Evolutionary conservation across 306 rosid species (phyloP).

Genomic region (Cicer bijugum): DNA sequence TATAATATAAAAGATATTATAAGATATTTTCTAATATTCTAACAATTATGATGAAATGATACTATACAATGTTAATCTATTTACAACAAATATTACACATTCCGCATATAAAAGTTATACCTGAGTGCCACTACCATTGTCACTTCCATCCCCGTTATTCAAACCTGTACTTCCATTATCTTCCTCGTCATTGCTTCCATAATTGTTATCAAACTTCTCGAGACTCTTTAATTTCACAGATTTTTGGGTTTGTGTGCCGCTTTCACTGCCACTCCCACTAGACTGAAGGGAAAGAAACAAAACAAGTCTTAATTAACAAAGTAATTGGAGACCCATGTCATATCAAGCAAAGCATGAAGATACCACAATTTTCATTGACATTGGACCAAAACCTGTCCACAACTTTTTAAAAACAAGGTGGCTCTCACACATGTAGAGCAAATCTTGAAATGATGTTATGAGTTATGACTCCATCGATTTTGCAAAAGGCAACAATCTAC

Average conservation of each 20-base stretch:
- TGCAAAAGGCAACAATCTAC: slow-evolving; percentile 34
- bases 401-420: background rate
- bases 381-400: slow-evolving; percentile 16
- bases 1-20: too few relatives aligned
- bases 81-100: slow-evolving; percentile 19
- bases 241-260: slow-evolving; percentile 80
- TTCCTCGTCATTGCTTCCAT: slow-evolving; percentile 76
- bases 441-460: slow-evolving; percentile 14
- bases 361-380: slow-evolving; percentile 15
- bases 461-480: background rate
- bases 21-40: too few relatives aligned
- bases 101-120: slow-evolving; percentile 47
- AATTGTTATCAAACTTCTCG: slow-evolving; percentile 62
- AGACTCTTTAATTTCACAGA: slow-evolving; percentile 72
- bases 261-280: slow-evolving; percentile 91
- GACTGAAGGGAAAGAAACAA: slow-evolving; percentile 58
- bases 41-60: background rate
- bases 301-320: slow-evolving; percentile 29
- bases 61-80: background rate
- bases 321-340: slow-evolving; percentile 1
- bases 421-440: slow-evolving; percentile 11
- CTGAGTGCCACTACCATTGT: slow-evolving; percentile 91
- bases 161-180: slow-evolving; percentile 66
- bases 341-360: slow-evolving; percentile 33
- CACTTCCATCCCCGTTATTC: slow-evolving; percentile 73